Evolutionary conservation across 2,329 filamentous ascomycete genomes (phyloP).

Genomic region (Pyrenochaeta sp.): DNA sequence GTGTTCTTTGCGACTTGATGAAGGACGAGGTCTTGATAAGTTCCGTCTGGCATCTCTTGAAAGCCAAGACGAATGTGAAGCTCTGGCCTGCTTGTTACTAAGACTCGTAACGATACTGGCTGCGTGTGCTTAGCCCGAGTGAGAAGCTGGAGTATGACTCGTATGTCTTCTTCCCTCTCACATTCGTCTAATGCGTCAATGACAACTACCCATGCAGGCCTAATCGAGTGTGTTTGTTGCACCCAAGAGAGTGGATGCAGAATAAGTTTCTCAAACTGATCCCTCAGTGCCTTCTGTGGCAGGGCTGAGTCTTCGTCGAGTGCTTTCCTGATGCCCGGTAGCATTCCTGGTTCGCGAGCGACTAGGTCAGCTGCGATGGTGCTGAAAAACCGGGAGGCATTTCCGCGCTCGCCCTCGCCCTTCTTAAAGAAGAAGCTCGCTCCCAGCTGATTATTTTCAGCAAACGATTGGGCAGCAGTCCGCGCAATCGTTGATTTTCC

Average conservation of each 20-base stretch:
- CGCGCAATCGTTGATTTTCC: slow-evolving; percentile 23
- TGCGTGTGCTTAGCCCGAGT: slow-evolving; percentile 15
- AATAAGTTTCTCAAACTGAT: slow-evolving; percentile 16
- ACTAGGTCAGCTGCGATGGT: slow-evolving; percentile 28
- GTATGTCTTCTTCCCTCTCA: slow-evolving; percentile 21
- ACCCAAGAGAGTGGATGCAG: slow-evolving; percentile 8
- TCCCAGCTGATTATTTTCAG: slow-evolving; percentile 4
- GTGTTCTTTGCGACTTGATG: slow-evolving; percentile 26
- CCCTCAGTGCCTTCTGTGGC: slow-evolving; percentile 2
- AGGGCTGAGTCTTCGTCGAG: slow-evolving; percentile 15
- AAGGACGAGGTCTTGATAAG: slow-evolving; percentile 27
- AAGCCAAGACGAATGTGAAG: slow-evolving; percentile 30
- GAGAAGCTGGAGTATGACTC: slow-evolving; percentile 29
- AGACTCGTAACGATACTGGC: slow-evolving; percentile 19
- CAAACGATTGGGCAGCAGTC: slow-evolving; percentile 28
- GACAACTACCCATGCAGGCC: neutral
- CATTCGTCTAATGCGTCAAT: slow-evolving; percentile 47
- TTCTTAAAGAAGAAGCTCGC: slow-evolving; percentile 23
- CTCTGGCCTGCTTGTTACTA: slow-evolving; percentile 31
- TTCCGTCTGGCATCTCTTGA: slow-evolving; percentile 24
- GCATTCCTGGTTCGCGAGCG: slow-evolving; percentile 9
- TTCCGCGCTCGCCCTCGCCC: slow-evolving; percentile 20
- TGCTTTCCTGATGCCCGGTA: slow-evolving; percentile 18
- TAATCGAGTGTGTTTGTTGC: neutral
- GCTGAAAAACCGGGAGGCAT: slow-evolving; percentile 16